phyloP scores from a whole-genome alignment of 108 stramenopile genomes.

The Aurantiochytrium sp. region DNA sequence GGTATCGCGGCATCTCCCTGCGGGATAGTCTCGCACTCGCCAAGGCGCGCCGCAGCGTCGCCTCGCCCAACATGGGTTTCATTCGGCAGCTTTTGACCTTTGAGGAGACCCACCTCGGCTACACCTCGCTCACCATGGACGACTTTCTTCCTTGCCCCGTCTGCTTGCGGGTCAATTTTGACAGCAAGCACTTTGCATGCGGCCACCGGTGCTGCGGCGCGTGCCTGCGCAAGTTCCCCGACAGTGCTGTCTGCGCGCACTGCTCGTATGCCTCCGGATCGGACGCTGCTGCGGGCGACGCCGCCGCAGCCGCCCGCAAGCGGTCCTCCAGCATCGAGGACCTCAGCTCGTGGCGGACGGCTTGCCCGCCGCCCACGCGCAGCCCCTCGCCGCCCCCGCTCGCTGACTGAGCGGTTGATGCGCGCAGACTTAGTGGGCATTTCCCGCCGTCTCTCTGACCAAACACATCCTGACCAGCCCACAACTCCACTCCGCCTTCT shows the following conservation, averaged over 20 bases:
- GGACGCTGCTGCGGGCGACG: neutral
- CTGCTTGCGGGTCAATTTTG: neutral
- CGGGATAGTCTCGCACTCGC: neutral
- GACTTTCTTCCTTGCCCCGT: slow-evolving; percentile 15
- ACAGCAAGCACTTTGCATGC: neutral
- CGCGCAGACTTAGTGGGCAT: too few relatives aligned
- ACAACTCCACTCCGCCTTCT: too few relatives aligned
- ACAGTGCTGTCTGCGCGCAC: neutral
- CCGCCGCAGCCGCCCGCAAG: neutral
- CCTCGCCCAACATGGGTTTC: slow-evolving; percentile 8
- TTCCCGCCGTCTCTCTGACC: too few relatives aligned
- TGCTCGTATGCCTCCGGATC: neutral
- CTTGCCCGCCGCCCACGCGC: neutral
- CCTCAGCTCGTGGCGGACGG: slow-evolving; percentile 14
- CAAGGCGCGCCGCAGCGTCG: neutral
- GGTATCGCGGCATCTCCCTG: neutral
- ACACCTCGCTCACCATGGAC: neutral
- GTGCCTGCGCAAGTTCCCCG: neutral
- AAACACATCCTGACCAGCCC: too few relatives aligned
- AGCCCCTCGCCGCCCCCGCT: neutral
- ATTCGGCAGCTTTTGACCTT: neutral
- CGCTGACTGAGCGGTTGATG: neutral
- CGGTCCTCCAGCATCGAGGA: neutral
- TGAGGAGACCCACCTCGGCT: neutral
- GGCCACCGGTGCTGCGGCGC: neutral